These are phyloP conservation scores for Exophiala calicioides DNA, from an alignment of 2,329 filamentous ascomycete species.

Conservation along the genomic window DNA sequence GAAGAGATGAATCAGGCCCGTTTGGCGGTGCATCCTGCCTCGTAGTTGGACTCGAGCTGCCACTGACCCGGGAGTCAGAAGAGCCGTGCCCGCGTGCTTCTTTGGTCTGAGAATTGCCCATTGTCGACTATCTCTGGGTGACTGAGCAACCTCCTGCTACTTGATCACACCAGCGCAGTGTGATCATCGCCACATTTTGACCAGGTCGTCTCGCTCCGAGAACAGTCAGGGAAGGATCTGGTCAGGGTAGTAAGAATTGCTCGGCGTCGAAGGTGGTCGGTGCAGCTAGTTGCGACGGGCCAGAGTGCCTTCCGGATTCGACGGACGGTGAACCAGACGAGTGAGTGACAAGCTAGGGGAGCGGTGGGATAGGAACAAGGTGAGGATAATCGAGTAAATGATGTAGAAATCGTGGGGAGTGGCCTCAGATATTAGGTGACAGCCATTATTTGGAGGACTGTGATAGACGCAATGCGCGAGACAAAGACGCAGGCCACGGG, in stretches of 20 bases:
- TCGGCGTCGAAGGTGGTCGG: conserved; percentile 6
- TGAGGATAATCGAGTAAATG: conserved; percentile 8
- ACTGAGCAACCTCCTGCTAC: conserved; percentile 20
- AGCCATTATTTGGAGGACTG: conserved; percentile 10
- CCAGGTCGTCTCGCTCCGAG: conserved; percentile 4
- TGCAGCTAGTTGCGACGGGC: conserved; percentile 1
- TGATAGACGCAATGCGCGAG: conserved; percentile 10
- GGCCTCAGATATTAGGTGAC: conserved; percentile 15
- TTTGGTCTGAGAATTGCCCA: conserved; percentile 52
- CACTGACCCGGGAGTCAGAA: conserved; percentile 20
- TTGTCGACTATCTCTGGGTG: conserved; percentile 28
- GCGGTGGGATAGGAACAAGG: conserved; percentile 1
- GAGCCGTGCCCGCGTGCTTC: conserved; percentile 41
- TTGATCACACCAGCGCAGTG: conserved; percentile 11
- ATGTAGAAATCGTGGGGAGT: conserved; percentile 16
- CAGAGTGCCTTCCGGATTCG: conserved; percentile 7
- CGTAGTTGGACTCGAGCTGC: conserved; percentile 17
- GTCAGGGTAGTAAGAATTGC: background rate
- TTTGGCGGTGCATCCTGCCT: conserved; percentile 24
- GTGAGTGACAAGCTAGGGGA: background rate
- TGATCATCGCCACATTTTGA: conserved; percentile 24
- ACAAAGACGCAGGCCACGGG: conserved; percentile 11
- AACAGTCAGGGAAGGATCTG: conserved; percentile 2
- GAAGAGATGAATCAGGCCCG: conserved; percentile 13
- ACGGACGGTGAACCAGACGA: conserved; percentile 5